Evolutionary conservation across 2,329 filamentous ascomycete species (phyloP).

Genomic region (Xylaria sp.): DNA sequence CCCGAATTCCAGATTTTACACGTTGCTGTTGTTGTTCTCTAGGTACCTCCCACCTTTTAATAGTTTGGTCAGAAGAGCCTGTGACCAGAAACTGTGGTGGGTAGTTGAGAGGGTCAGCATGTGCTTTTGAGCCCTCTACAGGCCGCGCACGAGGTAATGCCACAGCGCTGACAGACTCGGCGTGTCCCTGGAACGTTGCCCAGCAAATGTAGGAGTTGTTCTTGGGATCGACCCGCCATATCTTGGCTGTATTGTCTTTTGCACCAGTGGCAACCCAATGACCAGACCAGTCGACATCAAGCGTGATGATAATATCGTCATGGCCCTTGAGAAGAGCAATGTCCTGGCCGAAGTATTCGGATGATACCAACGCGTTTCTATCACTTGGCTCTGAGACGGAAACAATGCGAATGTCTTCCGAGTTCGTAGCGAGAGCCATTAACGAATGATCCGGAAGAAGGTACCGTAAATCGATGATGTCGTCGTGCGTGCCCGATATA

Average conservation of each 20-base stretch:
- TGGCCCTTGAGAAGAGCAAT: conserved; percentile 86
- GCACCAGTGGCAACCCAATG: conserved; percentile 95
- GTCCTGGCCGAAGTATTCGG: conserved; percentile 85
- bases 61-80: conserved; percentile 91
- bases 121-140: conserved; percentile 70
- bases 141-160: conserved; percentile 76
- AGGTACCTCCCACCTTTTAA: conserved; percentile 91
- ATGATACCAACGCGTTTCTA: conserved; percentile 40
- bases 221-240: conserved; percentile 85
- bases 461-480: conserved; percentile 93
- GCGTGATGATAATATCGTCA: conserved; percentile 91
- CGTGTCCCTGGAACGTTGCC: conserved; percentile 85
- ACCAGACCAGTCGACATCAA: conserved; percentile 96
- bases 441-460: conserved; percentile 80
- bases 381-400: conserved; percentile 62
- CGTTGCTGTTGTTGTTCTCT: conserved; percentile 52
- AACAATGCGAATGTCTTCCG: conserved; percentile 88
- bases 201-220: conserved; percentile 79
- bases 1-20: conserved; percentile 63
- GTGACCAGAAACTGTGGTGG: conserved; percentile 87
- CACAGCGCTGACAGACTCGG: conserved; percentile 91
- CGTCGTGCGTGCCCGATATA: conserved; percentile 95
- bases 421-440: conserved; percentile 91
- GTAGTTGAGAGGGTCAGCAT: conserved; percentile 74
- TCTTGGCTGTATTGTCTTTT: conserved; percentile 91